These are phyloP conservation scores for Kluyveromyces sp. DNA, from an alignment of 1,139 yeast genomes.

Conservation along the genomic window DNA sequence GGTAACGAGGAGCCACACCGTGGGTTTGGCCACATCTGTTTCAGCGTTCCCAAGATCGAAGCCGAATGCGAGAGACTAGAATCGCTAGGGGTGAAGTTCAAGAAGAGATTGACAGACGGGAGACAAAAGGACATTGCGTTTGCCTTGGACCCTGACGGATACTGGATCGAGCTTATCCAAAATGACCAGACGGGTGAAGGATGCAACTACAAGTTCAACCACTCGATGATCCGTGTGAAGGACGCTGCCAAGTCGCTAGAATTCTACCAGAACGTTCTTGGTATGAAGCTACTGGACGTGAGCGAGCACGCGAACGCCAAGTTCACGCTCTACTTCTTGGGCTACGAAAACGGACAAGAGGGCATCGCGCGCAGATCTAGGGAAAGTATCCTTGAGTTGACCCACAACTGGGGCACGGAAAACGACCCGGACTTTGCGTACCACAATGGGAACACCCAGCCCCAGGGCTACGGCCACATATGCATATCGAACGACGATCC, in stretches of 20 bases:
- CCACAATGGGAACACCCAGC: constrained; percentile 76
- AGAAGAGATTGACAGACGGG: constrained; percentile 81
- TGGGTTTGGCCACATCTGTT: constrained; percentile 92
- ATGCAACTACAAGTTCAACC: constrained; percentile 57
- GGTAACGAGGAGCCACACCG: constrained; percentile 80
- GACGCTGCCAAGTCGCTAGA: constrained; percentile 70
- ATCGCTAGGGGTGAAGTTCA: constrained; percentile 56
- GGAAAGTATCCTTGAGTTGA: constrained; percentile 75
- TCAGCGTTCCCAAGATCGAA: constrained; percentile 74
- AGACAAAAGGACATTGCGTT: constrained; percentile 90
- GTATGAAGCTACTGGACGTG: constrained; percentile 62
- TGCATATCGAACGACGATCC: constrained; percentile 70
- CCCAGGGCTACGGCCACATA: constrained; percentile 82
- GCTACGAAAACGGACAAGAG: constrained; percentile 37
- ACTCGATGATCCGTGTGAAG: constrained; percentile 86
- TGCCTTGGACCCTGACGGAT: constrained; percentile 90
- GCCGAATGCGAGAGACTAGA: constrained; percentile 52
- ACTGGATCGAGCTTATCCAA: constrained; percentile 88
- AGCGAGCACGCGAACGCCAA: constrained; percentile 57
- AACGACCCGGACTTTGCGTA: constrained; percentile 61
- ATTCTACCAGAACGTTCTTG: constrained; percentile 71
- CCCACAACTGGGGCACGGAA: constrained; percentile 96
- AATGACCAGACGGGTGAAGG: constrained; percentile 34
- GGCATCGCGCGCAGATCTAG: constrained; percentile 32
- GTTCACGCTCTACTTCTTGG: constrained; percentile 80